Conservation (phyloP, 257 asterid genomes). For the Gentiana straminea region DNA sequence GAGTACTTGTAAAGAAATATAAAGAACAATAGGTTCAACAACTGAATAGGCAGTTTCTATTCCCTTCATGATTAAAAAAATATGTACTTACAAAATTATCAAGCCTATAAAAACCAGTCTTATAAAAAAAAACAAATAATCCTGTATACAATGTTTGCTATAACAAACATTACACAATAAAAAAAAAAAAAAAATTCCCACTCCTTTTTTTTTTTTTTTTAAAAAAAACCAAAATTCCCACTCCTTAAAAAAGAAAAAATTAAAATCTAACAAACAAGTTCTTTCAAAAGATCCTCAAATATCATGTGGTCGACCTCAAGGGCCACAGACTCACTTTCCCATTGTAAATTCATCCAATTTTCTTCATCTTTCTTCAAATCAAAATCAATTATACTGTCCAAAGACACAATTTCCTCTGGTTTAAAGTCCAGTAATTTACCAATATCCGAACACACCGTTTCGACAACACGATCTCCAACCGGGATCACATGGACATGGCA, state of each 20-base stretch:
- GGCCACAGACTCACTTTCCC: slow-evolving; percentile 45
- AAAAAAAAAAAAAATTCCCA: too few relatives aligned
- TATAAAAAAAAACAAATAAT: too few relatives aligned
- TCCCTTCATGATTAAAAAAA: too few relatives aligned
- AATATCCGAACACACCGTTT: slow-evolving; percentile 30
- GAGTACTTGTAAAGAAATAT: too few relatives aligned
- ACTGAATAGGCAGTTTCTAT: background rate
- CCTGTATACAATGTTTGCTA: too few relatives aligned
- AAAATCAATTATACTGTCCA: slow-evolving; percentile 29
- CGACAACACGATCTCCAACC: slow-evolving; percentile 23
- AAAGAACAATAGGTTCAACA: too few relatives aligned
- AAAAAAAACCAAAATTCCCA: too few relatives aligned
- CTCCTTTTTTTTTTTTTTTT: too few relatives aligned
- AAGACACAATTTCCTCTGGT: slow-evolving; percentile 27
- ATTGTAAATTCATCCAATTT: slow-evolving; percentile 84
- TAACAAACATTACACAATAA: too few relatives aligned
- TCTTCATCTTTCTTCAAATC: slow-evolving; percentile 37
- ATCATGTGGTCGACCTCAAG: slow-evolving; percentile 61
- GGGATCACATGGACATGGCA: slow-evolving; percentile 43
- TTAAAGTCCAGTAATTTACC: slow-evolving; percentile 21
- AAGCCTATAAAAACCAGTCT: too few relatives aligned
- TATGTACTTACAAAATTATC: too few relatives aligned
- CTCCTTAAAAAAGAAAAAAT: background rate
- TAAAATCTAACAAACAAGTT: slow-evolving; percentile 23
- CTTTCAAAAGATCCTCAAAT: slow-evolving; percentile 52